Conservation (phyloP, 177 flowering plant species). For the Vitis hybrid region DNA sequence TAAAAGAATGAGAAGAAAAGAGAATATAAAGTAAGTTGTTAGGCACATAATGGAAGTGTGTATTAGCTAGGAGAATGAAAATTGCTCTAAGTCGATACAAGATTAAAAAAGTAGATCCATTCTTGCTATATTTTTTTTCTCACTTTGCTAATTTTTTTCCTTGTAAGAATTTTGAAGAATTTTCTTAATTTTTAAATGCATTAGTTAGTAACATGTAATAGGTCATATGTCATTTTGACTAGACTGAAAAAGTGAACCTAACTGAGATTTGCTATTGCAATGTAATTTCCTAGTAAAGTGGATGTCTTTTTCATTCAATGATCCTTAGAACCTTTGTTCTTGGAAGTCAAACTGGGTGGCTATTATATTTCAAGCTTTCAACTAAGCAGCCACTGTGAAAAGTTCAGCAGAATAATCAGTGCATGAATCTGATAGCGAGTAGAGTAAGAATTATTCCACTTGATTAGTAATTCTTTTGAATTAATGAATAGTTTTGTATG, state of each 20-base stretch:
- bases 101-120: background rate
- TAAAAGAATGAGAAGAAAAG: no score
- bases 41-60: background rate
- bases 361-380: no score
- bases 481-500: no score
- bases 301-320: background rate
- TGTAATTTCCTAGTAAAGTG: background rate
- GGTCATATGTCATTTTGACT: background rate
- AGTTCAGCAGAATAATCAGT: no score
- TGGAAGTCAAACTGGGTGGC: constrained; percentile 1
- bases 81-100: background rate
- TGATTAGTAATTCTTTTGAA: no score
- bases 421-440: no score
- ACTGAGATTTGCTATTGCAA: background rate
- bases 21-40: no score
- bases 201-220: background rate
- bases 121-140: background rate
- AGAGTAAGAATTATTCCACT: no score
- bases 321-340: background rate
- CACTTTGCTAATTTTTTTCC: background rate
- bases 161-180: background rate
- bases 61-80: background rate
- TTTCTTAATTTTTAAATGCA: background rate
- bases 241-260: background rate
- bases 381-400: no score